Conservation (phyloP, 129 eudicot species). For the sunflower (Helianthus annuus) region DNA sequence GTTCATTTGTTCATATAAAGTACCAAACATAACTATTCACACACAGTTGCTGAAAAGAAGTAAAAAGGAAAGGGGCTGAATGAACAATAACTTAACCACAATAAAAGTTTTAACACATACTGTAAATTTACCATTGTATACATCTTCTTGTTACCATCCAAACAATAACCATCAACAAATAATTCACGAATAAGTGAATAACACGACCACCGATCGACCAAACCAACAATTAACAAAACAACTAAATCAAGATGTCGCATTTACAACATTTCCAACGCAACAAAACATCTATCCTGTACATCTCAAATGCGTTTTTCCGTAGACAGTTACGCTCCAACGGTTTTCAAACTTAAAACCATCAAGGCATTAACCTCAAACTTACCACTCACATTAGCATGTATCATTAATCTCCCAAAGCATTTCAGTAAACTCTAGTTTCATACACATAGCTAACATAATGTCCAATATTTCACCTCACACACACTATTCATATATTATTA, state of each 20-base stretch:
- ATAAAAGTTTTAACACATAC: background rate
- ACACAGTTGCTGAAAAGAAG: background rate
- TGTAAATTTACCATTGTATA: background rate
- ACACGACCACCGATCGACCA: conserved; percentile 6
- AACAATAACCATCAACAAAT: conserved; percentile 12
- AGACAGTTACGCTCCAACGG: background rate
- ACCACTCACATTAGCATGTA: no score
- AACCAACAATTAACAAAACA: background rate
- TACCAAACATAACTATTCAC: background rate
- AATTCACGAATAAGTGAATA: background rate
- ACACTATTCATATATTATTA: no score
- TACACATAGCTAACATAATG: background rate
- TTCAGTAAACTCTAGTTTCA: background rate
- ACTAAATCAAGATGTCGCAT: background rate
- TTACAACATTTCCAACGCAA: conserved; percentile 1
- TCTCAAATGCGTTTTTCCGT: background rate
- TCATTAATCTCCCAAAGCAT: no score
- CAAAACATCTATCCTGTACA: conserved; percentile 2
- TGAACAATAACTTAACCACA: background rate
- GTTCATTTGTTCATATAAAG: background rate
- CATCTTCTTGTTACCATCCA: conserved; percentile 9
- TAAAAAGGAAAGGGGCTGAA: background rate
- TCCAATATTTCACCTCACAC: background rate
- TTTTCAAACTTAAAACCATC: background rate
- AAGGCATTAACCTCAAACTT: no score